Conservation (phyloP, 495 filamentous ascomycete species). For the Lasiosphaeriaceae sp. region DNA sequence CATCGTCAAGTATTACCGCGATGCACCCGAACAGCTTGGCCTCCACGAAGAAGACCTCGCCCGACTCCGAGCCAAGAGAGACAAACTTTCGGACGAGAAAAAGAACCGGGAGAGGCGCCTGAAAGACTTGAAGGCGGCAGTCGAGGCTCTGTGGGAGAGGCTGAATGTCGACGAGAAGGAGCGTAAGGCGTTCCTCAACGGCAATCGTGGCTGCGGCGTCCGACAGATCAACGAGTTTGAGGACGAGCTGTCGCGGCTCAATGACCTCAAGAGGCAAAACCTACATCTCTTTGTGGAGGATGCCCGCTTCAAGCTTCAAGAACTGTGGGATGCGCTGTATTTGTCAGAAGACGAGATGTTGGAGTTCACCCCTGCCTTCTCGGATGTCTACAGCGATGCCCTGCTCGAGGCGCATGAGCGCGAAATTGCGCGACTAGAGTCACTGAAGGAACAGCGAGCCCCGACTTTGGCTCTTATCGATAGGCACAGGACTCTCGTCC, state of each 20-base stretch:
- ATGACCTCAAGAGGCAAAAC: slow-evolving; percentile 91
- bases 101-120: slow-evolving; percentile 76
- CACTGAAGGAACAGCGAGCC: slow-evolving; percentile 79
- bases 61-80: slow-evolving; percentile 65
- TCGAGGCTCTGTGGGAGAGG: slow-evolving; percentile 84
- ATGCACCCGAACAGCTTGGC: slow-evolving; percentile 88
- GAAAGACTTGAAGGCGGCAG: slow-evolving; percentile 66
- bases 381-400: slow-evolving; percentile 83
- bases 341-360: slow-evolving; percentile 98
- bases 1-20: slow-evolving; percentile 84
- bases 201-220: slow-evolving; percentile 70
- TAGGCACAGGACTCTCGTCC: slow-evolving; percentile 75
- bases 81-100: slow-evolving; percentile 92
- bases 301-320: slow-evolving; percentile 81
- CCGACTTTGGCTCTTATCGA: slow-evolving; percentile 80
- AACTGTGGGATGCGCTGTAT: slow-evolving; percentile 90
- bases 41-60: slow-evolving; percentile 81
- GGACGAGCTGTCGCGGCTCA: slow-evolving; percentile 78
- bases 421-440: slow-evolving; percentile 78
- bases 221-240: slow-evolving; percentile 91
- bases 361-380: slow-evolving; percentile 93
- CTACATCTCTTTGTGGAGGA: slow-evolving; percentile 94
- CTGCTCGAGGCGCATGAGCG: slow-evolving; percentile 83
- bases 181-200: slow-evolving; percentile 73
- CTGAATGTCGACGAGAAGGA: slow-evolving; percentile 78